Evolutionary conservation across 164 flowering plant species (phyloP).

Genomic region (Macadamia integrifolia): DNA sequence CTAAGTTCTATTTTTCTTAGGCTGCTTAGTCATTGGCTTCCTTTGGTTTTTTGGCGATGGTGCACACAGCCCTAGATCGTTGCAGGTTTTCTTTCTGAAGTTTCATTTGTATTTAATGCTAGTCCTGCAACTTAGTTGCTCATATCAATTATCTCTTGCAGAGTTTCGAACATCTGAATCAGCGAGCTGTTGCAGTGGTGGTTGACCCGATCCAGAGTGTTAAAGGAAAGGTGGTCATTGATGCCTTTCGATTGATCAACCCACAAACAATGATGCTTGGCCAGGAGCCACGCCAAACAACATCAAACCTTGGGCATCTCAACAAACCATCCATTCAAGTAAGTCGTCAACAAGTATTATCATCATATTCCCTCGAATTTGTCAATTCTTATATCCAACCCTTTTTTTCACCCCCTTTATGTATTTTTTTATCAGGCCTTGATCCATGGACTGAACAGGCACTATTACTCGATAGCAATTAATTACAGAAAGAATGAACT

Average conservation of each 20-base stretch:
- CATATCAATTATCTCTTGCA: constrained; percentile 24
- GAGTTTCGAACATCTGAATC: constrained; percentile 72
- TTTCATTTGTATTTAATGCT: no score
- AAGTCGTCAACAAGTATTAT: not conserved
- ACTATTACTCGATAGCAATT: constrained; percentile 94
- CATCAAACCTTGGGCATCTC: constrained; percentile 69
- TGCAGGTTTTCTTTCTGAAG: no score
- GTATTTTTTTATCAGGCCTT: constrained; percentile 49
- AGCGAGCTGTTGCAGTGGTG: constrained; percentile 35
- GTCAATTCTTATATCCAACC: not conserved
- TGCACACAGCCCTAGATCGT: no score
- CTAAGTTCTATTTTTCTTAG: no score
- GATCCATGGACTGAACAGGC: constrained; percentile 93
- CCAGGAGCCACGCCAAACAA: constrained; percentile 95
- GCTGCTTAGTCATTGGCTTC: no score
- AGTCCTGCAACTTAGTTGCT: not conserved
- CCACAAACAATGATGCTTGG: constrained; percentile 96
- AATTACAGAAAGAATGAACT: constrained; percentile 97
- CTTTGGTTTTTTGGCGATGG: no score
- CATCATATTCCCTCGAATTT: not conserved
- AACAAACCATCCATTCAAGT: constrained; percentile 38
- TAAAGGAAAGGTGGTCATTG: constrained; percentile 95
- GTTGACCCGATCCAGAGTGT: constrained; percentile 78
- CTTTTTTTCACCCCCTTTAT: not conserved
- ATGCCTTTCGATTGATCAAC: constrained; percentile 90